Base-by-base conservation (phyloP, 306 rosid species). In the Quercus glauca region DNA sequence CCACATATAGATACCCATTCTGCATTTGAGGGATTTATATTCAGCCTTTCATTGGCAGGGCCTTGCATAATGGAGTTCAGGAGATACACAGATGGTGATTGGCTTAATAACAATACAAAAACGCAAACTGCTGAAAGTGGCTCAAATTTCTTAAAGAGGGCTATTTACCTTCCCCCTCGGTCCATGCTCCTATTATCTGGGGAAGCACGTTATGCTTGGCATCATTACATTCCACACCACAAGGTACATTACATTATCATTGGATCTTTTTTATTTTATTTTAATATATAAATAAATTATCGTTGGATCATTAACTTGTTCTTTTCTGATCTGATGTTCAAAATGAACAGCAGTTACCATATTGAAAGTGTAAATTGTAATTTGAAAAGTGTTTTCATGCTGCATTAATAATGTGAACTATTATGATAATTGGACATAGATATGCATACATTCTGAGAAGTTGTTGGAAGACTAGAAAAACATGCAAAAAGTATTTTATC, bases 61-160 rank as follows among this genome's bases (percentile, higher is more conserved):
- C 97, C 98, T 73, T 94, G 98, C 90, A 89, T 94, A 26, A 94
- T 94, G 98, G 98, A 94, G 87, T 94, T 94, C 88, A 88, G 98
- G 78, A 87, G 78, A 83, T 91, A 91, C 37, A 81, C 70, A 14
- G 88, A 88, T 33, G 86, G 87, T 35, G 87, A 73, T 69, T 63
- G 85, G 81, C 80, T 67, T 80, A 84, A 90, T 57, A 87, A 75
- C 80, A 78, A 73, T 80, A 69, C 71, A 23, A 80, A 84, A 75
- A 26, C 15, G 43, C 92, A 82, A 74, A 76, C 78, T 85, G 35
- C 83, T 31, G 89, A 83, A 74, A 86, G 84, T 74, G 88, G 82
- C 71, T 82, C 80, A 35, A 88, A 75, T 87, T 91, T 87, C 73
- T 65, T 84, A 45, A 91, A 92, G 79, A 92, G 61, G 70, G 93